phyloP scores from a whole-genome alignment of 805 yeast species.

The Cyberlindnera nakhonratchasimensis region DNA sequence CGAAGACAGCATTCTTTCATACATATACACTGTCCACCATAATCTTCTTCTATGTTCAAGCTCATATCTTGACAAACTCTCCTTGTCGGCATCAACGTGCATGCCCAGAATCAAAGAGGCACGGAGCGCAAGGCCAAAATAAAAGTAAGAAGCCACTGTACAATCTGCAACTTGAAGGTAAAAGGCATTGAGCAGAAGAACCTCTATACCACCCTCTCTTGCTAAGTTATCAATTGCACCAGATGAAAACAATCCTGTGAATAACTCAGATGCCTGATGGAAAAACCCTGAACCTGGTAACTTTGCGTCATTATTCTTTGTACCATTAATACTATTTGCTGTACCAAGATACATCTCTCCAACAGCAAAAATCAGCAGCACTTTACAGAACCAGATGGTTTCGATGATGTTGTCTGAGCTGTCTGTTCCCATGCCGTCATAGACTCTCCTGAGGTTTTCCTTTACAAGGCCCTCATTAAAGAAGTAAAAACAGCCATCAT shows the following conservation, averaged over 20 bases:
- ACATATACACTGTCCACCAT: constrained; percentile 84
- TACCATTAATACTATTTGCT: constrained; percentile 58
- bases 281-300: constrained; percentile 79
- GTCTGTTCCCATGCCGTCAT: constrained; percentile 39
- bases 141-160: constrained; percentile 76
- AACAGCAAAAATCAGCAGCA: constrained; percentile 66
- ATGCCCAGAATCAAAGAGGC: constrained; percentile 71
- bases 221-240: constrained; percentile 79
- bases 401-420: constrained; percentile 56
- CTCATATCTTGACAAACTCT: constrained; percentile 59
- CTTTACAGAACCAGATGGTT: constrained; percentile 79
- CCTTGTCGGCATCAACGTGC: constrained; percentile 81
- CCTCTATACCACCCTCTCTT: constrained; percentile 78
- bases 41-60: constrained; percentile 79
- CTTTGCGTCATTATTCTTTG: constrained; percentile 37
- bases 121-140: constrained; percentile 72
- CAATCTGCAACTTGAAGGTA: constrained; percentile 82
- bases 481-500: constrained; percentile 82
- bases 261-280: constrained; percentile 73
- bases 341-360: constrained; percentile 85
- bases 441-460: constrained; percentile 58
- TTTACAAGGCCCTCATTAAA: constrained; percentile 80
- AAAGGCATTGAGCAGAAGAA: constrained; percentile 68
- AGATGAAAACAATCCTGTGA: constrained; percentile 71
- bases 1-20: constrained; percentile 80